Percentiles rank a stretch among this genome's conserved stretches.
These are phyloP conservation scores for Leavenworthia alabamica DNA, from an alignment of 345 rosid species.

Conservation along the genomic window DNA sequence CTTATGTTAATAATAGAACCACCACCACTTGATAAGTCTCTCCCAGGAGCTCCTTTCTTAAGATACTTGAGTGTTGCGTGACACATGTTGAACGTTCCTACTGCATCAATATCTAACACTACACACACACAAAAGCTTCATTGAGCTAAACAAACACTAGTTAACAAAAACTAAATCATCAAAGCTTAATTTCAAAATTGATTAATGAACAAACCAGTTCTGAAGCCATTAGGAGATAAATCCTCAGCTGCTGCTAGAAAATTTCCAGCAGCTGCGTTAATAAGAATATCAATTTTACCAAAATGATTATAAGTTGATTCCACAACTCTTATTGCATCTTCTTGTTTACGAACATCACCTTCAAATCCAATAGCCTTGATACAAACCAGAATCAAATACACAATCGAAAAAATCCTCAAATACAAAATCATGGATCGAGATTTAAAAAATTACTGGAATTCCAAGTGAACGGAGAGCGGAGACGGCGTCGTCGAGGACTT, in stretches of 20 bases:
- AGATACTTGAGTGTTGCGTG: slow-evolving; percentile 61
- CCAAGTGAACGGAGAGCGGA: slow-evolving; percentile 56
- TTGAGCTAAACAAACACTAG: neutral
- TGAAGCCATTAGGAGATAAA: slow-evolving; percentile 74
- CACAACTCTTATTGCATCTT: slow-evolving; percentile 61
- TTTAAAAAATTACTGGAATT: slow-evolving; percentile 45
- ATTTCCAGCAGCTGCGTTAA: slow-evolving; percentile 81
- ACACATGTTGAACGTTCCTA: slow-evolving; percentile 79
- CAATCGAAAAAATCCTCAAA: neutral
- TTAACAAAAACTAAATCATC: neutral
- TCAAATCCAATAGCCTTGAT: slow-evolving; percentile 72
- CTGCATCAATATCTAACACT: slow-evolving; percentile 77
- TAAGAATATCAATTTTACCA: slow-evolving; percentile 61
- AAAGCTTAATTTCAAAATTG: neutral
- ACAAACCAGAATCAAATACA: neutral
- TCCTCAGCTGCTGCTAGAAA: slow-evolving; percentile 71
- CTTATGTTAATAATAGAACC: slow-evolving; percentile 70
- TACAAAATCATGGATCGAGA: too few relatives aligned
- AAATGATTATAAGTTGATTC: slow-evolving; percentile 63
- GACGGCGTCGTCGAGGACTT: slow-evolving; percentile 58
- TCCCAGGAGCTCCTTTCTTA: slow-evolving; percentile 61
- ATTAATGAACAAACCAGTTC: slow-evolving; percentile 43
- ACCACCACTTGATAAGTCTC: slow-evolving; percentile 34
- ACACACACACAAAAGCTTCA: slow-evolving; percentile 12
- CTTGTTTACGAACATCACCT: slow-evolving; percentile 78